phyloP scores from a whole-genome alignment of 164 flowering plant genomes.

The Vitis amurensis region DNA sequence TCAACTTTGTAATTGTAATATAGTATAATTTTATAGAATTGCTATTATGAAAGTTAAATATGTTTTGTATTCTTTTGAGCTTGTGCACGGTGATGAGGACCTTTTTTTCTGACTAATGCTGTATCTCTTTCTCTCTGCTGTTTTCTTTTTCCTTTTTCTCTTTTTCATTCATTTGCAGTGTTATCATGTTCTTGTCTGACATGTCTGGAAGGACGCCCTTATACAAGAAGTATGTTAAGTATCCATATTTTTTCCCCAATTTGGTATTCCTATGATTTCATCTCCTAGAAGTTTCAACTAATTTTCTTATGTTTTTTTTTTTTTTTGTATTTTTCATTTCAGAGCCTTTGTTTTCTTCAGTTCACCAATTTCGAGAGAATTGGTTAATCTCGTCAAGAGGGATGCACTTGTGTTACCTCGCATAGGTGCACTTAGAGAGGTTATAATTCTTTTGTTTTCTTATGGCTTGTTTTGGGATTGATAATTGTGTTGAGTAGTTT shows the following conservation, averaged over 20 bases:
- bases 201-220: conserved; percentile 92
- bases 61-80: no score
- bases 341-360: conserved; percentile 98
- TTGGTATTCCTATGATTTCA: conserved; percentile 1
- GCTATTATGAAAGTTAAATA: no score
- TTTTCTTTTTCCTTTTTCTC: neutral
- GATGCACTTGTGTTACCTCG: conserved; percentile 89
- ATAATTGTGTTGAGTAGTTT: conserved; percentile 1
- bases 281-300: conserved; percentile 1
- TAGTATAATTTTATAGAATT: no score
- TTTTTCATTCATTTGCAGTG: conserved; percentile 51
- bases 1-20: no score
- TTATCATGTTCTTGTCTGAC: conserved; percentile 89
- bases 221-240: conserved; percentile 79
- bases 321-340: conserved; percentile 19
- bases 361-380: conserved; percentile 76
- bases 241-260: conserved; percentile 1
- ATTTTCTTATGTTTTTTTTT: neutral
- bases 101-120: neutral
- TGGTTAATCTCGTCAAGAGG: conserved; percentile 69
- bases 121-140: no score
- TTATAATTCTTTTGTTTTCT: conserved; percentile 15
- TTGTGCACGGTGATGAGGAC: no score
- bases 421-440: conserved; percentile 93
- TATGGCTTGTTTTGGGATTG: conserved; percentile 3